Evolutionary conservation across 768 basidiomycete species (phyloP), one percentile per base, ranked within the genome.

Genomic region (Auriscalpium orientale): DNA sequence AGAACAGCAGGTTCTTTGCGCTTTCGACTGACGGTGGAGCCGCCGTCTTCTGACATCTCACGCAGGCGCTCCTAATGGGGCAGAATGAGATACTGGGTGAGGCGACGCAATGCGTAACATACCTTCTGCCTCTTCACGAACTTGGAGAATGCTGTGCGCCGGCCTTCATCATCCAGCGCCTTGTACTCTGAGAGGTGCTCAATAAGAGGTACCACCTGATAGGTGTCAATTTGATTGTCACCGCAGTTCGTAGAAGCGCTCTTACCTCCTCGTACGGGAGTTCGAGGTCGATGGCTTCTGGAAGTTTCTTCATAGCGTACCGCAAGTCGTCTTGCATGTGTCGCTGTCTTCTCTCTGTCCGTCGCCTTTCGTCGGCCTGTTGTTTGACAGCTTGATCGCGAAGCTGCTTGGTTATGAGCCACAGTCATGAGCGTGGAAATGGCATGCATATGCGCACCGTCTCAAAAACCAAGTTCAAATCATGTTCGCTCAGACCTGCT

Each of bases 261-360:
- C 83, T 54, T 61, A 91, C 94, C 63, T 89, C 83, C 62, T 98
- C 95, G 65, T 87, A 98, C 1, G 85, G 67, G 55, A 85, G 66
- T 33, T 72, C 81, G 49, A 94, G 68, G 60, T 95, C 91, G 40
- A 98, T 70, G 1, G 90, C 80, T 49, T 94, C 90, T 0, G 89
- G 69, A 8, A 95, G 75, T 68, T 95, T 95, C 73, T 90, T 93
- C 61, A 98, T 76, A 0, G 95, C 97, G 72, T 98, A 97, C 7
- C 97, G 86, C 38, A 99, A 76, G 66, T 98, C 97, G 70, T 99
- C 97, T 65, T 97, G 91, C 59, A 92, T 71, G 68, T 95, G 89
- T 28, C 95, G 80, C 56, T 87, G 83, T 64, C 80, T 85, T 56
- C 93, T 79, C 70, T 98, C 97, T 1, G 84, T 73, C 37, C 92